Evolutionary conservation across 805 yeast genomes (phyloP).

Genomic region (Saccharomyces jurei): DNA sequence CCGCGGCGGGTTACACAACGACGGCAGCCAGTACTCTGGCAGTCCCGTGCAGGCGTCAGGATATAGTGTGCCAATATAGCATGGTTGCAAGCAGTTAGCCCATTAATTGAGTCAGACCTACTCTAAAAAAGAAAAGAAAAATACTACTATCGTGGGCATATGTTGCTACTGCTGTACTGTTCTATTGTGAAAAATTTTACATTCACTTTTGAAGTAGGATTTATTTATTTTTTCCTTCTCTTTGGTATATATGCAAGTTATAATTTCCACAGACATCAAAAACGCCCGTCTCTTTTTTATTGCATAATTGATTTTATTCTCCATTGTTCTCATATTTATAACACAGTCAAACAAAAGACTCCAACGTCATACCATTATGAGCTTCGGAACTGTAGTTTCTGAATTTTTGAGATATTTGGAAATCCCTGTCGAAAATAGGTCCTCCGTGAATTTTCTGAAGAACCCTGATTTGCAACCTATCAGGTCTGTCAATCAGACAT

Average conservation of each 20-base stretch:
- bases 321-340: not conserved
- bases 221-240: not conserved
- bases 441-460: slow-evolving; percentile 24
- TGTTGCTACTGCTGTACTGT: no score
- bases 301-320: not conserved
- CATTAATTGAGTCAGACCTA: no score
- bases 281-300: not conserved
- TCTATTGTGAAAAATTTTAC: not conserved
- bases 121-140: not conserved
- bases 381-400: not conserved
- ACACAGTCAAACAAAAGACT: not conserved
- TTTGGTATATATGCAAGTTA: not conserved
- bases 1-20: no score
- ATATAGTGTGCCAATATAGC: no score
- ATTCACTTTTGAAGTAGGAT: not conserved
- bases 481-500: slow-evolving; percentile 24
- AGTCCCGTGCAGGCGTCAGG: no score
- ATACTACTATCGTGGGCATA: no score
- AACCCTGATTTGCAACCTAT: slow-evolving; percentile 31
- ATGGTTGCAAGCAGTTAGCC: no score
- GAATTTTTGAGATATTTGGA: slow-evolving; percentile 17
- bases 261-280: not conserved
- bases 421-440: slow-evolving; percentile 27
- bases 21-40: no score
- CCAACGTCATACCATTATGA: not conserved